These are phyloP conservation scores for Lecanosticta acicola DNA, from an alignment of 2,329 filamentous ascomycete species.

Conservation along the genomic window DNA sequence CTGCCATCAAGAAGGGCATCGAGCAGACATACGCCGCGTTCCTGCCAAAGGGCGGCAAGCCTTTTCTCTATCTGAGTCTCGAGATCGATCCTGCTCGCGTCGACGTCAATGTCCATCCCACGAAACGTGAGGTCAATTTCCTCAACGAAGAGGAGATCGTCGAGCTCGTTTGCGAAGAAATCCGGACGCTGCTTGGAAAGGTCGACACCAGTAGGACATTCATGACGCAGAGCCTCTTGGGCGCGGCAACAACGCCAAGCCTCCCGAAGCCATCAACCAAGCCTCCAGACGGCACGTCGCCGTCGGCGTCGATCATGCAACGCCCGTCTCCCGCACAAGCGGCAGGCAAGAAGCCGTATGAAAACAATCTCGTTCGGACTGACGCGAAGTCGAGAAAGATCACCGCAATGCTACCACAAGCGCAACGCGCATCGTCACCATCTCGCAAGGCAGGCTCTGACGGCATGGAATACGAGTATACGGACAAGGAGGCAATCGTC, in stretches of 20 bases:
- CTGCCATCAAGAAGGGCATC: conserved; percentile 77
- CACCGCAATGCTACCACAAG: conserved; percentile 81
- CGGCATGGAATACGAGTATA: conserved; percentile 63
- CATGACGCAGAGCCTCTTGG: conserved; percentile 84
- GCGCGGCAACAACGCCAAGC: conserved; percentile 51
- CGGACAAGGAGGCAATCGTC: conserved; percentile 61
- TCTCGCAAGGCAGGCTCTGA: conserved; percentile 35
- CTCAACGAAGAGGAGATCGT: conserved; percentile 96
- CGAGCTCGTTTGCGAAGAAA: conserved; percentile 73
- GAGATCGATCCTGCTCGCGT: conserved; percentile 89
- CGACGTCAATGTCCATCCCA: conserved; percentile 96
- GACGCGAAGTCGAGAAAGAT: conserved; percentile 89
- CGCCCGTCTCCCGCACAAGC: conserved; percentile 29
- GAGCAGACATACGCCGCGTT: conserved; percentile 87
- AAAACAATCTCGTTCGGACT: conserved; percentile 85
- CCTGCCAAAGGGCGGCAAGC: conserved; percentile 87
- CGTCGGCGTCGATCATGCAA: conserved; percentile 25
- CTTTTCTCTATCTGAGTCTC: conserved; percentile 86
- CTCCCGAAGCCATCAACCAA: conserved; percentile 36
- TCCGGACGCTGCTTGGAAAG: conserved; percentile 70
- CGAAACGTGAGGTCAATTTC: conserved; percentile 94
- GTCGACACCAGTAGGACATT: conserved; percentile 94
- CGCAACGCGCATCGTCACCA: conserved; percentile 36
- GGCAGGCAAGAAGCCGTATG: conserved; percentile 55
- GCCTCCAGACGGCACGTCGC: conserved; percentile 28